phyloP scores from a whole-genome alignment of 345 rosid species.

The Litchi chinensis region DNA sequence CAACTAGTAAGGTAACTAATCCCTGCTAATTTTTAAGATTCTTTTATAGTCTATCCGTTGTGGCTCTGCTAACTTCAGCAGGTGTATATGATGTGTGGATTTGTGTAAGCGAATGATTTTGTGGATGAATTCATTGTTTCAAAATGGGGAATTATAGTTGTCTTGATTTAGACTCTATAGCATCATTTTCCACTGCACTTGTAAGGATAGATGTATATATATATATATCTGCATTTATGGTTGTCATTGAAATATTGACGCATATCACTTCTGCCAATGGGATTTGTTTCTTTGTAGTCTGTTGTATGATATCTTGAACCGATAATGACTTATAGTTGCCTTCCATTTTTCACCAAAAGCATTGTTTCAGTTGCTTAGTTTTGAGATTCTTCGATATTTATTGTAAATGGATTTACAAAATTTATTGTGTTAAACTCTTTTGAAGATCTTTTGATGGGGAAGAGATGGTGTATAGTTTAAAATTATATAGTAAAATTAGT shows the following conservation, averaged over 20 bases:
- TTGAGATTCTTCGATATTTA: not conserved
- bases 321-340: not conserved
- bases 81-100: too few relatives aligned
- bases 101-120: not conserved
- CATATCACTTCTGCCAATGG: not conserved
- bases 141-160: not conserved
- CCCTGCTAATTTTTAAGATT: too few relatives aligned
- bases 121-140: not conserved
- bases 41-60: too few relatives aligned
- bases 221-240: not conserved
- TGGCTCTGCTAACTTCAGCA: too few relatives aligned
- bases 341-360: not conserved
- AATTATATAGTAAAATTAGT: not conserved
- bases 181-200: not conserved
- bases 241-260: not conserved
- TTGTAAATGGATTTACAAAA: not conserved
- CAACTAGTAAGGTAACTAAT: too few relatives aligned
- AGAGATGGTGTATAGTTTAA: not conserved
- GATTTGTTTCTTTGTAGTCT: not conserved
- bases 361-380: not conserved
- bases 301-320: not conserved
- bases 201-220: not conserved
- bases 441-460: not conserved
- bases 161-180: not conserved
- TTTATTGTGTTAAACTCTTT: not conserved